Conservation (phyloP, 352 stramenopile species). For the Thalassiosira exigua region DNA sequence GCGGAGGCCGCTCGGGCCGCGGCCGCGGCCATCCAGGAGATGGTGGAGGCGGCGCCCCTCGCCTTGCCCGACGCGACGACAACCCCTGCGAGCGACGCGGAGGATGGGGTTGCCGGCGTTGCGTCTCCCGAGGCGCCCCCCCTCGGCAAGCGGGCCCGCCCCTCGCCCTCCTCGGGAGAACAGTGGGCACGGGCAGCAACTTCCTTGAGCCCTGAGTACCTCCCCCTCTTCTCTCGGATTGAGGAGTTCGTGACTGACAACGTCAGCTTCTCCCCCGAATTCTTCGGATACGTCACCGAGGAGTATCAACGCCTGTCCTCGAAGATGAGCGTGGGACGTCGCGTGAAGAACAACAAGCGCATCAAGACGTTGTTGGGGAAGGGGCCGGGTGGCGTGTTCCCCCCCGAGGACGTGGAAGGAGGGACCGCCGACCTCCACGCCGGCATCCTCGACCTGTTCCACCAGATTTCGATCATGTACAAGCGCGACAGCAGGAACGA, state of each 20-base stretch:
- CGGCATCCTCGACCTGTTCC: slow-evolving; percentile 67
- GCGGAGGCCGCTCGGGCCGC: slow-evolving; percentile 7
- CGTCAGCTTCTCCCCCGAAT: slow-evolving; percentile 73
- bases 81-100: slow-evolving; percentile 1
- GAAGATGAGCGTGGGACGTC: slow-evolving; percentile 19
- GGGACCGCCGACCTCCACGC: slow-evolving; percentile 47
- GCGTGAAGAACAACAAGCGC: slow-evolving; percentile 44
- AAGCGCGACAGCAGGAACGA: slow-evolving; percentile 12
- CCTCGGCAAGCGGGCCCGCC: slow-evolving; percentile 61
- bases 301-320: slow-evolving; percentile 64
- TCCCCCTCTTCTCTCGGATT: slow-evolving; percentile 49
- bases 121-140: slow-evolving; percentile 12
- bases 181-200: slow-evolving; percentile 66
- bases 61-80: background rate
- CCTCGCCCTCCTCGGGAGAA: slow-evolving; percentile 60
- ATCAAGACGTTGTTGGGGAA: slow-evolving; percentile 54
- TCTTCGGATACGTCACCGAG: slow-evolving; percentile 67
- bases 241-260: slow-evolving; percentile 71
- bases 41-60: slow-evolving; percentile 2
- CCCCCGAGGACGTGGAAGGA: slow-evolving; percentile 53
- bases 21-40: slow-evolving; percentile 2
- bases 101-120: slow-evolving; percentile 4
- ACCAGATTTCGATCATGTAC: slow-evolving; percentile 53
- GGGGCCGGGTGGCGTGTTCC: slow-evolving; percentile 39
- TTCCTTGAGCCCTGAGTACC: slow-evolving; percentile 40